These are phyloP conservation scores for Elsinoe necatrix DNA, from an alignment of 2,329 filamentous ascomycete genomes.

Conservation along the genomic window DNA sequence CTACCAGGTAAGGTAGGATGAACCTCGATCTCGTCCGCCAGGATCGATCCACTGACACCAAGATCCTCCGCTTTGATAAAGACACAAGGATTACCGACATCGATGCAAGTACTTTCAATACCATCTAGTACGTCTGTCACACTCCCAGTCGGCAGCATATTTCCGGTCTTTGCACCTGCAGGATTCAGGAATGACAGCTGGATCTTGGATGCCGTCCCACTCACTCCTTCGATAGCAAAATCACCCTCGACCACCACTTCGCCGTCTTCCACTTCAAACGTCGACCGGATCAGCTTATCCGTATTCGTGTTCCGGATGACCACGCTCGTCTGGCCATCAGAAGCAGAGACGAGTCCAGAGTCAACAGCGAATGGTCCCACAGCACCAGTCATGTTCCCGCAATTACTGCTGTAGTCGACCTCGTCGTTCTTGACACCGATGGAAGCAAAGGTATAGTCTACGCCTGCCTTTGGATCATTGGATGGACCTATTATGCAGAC, in stretches of 20 bases:
- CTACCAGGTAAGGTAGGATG: conserved; percentile 41
- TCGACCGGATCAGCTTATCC: conserved; percentile 51
- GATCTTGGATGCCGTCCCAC: conserved; percentile 50
- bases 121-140: conserved; percentile 41
- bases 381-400: conserved; percentile 63
- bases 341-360: conserved; percentile 38
- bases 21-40: conserved; percentile 47
- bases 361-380: conserved; percentile 60
- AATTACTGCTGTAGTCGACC: conserved; percentile 62
- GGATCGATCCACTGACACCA: conserved; percentile 42
- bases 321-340: conserved; percentile 35
- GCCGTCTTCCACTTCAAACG: conserved; percentile 47
- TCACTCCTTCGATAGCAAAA: conserved; percentile 57
- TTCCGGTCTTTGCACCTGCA: conserved; percentile 55
- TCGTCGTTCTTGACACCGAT: conserved; percentile 53
- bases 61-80: conserved; percentile 52
- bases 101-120: conserved; percentile 49
- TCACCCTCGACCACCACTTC: conserved; percentile 42
- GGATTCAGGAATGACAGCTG: conserved; percentile 55
- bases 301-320: conserved; percentile 66
- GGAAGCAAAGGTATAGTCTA: conserved; percentile 65
- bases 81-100: conserved; percentile 56
- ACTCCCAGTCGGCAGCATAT: conserved; percentile 52
- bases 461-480: conserved; percentile 40
- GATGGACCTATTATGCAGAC: conserved; percentile 56